These are phyloP conservation scores for Colletotrichum aenigma DNA, from an alignment of 2,329 filamentous ascomycete genomes.

Conservation along the genomic window DNA sequence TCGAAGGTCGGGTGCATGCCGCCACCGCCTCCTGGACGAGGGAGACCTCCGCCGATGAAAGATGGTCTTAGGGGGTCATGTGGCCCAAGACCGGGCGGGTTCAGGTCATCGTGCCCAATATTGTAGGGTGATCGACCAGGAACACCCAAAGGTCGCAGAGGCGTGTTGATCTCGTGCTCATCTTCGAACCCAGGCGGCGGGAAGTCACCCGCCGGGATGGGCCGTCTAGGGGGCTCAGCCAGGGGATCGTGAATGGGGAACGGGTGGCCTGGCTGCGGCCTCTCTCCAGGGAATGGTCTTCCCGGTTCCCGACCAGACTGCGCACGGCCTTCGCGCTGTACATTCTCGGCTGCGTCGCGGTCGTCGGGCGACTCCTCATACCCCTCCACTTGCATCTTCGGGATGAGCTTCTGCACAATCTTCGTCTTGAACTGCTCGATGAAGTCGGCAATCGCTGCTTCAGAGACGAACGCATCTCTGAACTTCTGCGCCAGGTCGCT, in stretches of 20 bases:
- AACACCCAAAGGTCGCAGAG: slow-evolving; percentile 49
- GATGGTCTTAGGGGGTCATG: slow-evolving; percentile 78
- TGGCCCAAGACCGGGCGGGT: slow-evolving; percentile 85
- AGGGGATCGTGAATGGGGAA: slow-evolving; percentile 72
- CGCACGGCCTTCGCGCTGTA: slow-evolving; percentile 41
- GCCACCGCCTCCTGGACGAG: slow-evolving; percentile 64
- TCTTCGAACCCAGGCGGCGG: slow-evolving; percentile 92
- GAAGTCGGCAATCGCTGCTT: slow-evolving; percentile 71
- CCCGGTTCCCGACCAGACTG: slow-evolving; percentile 41
- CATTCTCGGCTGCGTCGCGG: slow-evolving; percentile 44
- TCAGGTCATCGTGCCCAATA: slow-evolving; percentile 85
- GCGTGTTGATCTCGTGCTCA: slow-evolving; percentile 81
- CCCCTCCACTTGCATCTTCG: slow-evolving; percentile 76
- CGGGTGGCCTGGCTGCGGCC: slow-evolving; percentile 66
- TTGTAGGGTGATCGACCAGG: slow-evolving; percentile 63
- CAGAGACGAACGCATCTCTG: slow-evolving; percentile 74
- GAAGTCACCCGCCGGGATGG: slow-evolving; percentile 74
- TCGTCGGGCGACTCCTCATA: slow-evolving; percentile 67
- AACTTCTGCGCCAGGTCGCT: slow-evolving; percentile 52
- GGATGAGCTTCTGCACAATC: slow-evolving; percentile 84
- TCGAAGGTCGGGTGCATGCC: slow-evolving; percentile 98
- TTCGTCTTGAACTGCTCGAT: slow-evolving; percentile 75
- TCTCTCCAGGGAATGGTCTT: slow-evolving; percentile 36
- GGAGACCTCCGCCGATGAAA: slow-evolving; percentile 65
- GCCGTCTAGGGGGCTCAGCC: slow-evolving; percentile 59